Conservation (phyloP, 768 basidiomycete species). For the Phylloporus sp. region DNA sequence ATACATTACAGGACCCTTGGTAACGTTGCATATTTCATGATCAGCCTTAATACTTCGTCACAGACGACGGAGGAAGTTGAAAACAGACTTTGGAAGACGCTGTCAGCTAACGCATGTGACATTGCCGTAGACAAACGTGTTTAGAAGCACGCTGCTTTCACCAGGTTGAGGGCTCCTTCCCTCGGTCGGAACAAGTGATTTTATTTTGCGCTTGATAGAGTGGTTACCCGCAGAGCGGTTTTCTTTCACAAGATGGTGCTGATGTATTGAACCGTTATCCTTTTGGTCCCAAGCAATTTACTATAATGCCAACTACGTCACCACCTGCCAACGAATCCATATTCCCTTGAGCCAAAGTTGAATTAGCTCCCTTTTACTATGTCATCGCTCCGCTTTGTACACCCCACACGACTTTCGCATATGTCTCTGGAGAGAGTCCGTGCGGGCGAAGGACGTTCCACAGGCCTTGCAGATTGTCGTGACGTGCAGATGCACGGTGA, state of each 20-base stretch:
- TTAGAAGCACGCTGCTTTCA: neutral
- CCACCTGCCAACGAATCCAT: neutral
- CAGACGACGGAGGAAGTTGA: slow-evolving; percentile 57
- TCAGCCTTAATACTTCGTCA: slow-evolving; percentile 69
- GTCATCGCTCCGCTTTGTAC: neutral
- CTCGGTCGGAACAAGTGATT: neutral
- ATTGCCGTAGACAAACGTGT: neutral
- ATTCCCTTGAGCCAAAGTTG: neutral
- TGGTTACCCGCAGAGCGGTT: no score
- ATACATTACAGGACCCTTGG: slow-evolving; percentile 89
- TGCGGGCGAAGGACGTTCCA: slow-evolving; percentile 23
- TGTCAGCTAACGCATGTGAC: slow-evolving; percentile 9
- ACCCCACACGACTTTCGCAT: slow-evolving; percentile 16
- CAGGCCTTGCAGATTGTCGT: slow-evolving; percentile 13
- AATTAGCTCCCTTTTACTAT: neutral
- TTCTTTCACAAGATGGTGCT: no score
- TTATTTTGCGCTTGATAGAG: neutral
- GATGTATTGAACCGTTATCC: no score
- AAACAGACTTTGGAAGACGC: slow-evolving; percentile 50
- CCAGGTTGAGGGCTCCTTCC: neutral
- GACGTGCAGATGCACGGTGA: slow-evolving; percentile 19
- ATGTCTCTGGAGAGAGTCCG: slow-evolving; percentile 25
- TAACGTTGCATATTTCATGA: slow-evolving; percentile 90
- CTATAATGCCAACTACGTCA: neutral
- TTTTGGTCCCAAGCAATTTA: neutral